Conservation (phyloP, 192 early-diverging fungal genomes). For the Backusella sp. region DNA sequence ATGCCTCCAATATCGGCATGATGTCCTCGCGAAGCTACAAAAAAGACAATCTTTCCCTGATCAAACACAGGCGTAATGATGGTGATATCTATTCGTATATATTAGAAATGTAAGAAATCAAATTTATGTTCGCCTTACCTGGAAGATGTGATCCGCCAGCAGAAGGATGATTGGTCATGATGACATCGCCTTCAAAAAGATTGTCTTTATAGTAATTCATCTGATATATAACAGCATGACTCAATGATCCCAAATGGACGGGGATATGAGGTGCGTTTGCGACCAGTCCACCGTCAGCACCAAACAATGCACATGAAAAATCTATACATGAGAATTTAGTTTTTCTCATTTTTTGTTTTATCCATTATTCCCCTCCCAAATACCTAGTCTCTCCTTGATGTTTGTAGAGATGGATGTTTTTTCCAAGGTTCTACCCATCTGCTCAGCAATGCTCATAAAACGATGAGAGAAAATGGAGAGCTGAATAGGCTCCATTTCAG, state of each 20-base stretch:
- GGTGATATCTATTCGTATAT: constrained; percentile 67
- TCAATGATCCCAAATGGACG: constrained; percentile 93
- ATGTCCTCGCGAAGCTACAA: constrained; percentile 92
- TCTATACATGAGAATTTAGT: constrained; percentile 41
- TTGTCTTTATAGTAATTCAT: constrained; percentile 65
- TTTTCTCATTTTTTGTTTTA: not conserved
- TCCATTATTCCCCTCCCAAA: too few relatives aligned
- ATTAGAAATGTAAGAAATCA: too few relatives aligned
- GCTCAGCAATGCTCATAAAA: constrained; percentile 98
- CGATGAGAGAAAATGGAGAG: constrained; percentile 92
- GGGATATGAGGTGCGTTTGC: constrained; percentile 89
- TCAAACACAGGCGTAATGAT: constrained; percentile 95
- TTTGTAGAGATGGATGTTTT: constrained; percentile 96
- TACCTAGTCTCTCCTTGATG: constrained; percentile 90
- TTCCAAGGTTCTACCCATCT: constrained; percentile 94
- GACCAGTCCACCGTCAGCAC: constrained; percentile 78
- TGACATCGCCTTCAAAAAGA: constrained; percentile 88
- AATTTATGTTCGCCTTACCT: constrained; percentile 12
- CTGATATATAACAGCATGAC: constrained; percentile 92
- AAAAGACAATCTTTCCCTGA: constrained; percentile 79
- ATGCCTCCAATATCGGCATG: constrained; percentile 95
- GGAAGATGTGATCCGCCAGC: constrained; percentile 96
- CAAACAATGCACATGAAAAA: constrained; percentile 97
- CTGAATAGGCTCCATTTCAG: constrained; percentile 83
- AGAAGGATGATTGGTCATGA: constrained; percentile 93